A percentile compares a stretch with the other conserved stretches of the same genome.
Evolutionary conservation across 2,329 filamentous ascomycete genomes (phyloP).

Genomic region (Cyanodermella asteris): DNA sequence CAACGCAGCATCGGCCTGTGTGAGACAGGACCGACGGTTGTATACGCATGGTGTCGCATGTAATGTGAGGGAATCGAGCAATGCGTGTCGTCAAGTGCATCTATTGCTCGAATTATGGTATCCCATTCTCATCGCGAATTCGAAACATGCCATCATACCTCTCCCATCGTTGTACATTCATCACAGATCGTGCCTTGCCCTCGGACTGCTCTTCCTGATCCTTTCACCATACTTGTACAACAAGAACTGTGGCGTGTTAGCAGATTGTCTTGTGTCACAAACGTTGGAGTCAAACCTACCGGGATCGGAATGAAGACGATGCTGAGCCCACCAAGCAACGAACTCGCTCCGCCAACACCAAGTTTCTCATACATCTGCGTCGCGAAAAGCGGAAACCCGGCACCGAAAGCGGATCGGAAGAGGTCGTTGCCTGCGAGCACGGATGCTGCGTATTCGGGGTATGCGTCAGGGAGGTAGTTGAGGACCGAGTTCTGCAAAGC

Average conservation of each 20-base stretch:
- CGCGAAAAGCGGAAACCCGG: conserved; percentile 17
- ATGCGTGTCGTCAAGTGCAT: no score
- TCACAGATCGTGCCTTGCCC: conserved; percentile 4
- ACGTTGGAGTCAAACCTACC: conserved; percentile 9
- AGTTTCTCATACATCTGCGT: conserved; percentile 15
- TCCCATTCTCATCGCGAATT: no score
- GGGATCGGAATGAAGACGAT: conserved; percentile 20
- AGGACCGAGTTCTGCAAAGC: conserved; percentile 23
- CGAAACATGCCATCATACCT: no score
- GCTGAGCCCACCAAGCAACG: conserved; percentile 13
- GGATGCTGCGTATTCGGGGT: conserved; percentile 17
- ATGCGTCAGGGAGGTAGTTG: conserved; percentile 19
- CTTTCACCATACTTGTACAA: conserved; percentile 5
- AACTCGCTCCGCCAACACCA: conserved; percentile 14
- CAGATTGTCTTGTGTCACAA: background rate
- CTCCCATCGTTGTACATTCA: no score
- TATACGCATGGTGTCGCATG: no score
- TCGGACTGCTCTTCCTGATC: conserved; percentile 3
- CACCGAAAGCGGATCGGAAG: conserved; percentile 14
- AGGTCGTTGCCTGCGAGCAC: conserved; percentile 16
- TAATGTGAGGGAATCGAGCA: no score
- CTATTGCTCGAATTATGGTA: no score
- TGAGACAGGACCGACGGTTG: no score
- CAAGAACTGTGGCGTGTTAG: conserved; percentile 2
- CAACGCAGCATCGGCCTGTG: no score